Evolutionary conservation across 208 protist species (phyloP), one percentile per base, ranked within the genome.

Genomic region (Acanthamoeba quina): DNA sequence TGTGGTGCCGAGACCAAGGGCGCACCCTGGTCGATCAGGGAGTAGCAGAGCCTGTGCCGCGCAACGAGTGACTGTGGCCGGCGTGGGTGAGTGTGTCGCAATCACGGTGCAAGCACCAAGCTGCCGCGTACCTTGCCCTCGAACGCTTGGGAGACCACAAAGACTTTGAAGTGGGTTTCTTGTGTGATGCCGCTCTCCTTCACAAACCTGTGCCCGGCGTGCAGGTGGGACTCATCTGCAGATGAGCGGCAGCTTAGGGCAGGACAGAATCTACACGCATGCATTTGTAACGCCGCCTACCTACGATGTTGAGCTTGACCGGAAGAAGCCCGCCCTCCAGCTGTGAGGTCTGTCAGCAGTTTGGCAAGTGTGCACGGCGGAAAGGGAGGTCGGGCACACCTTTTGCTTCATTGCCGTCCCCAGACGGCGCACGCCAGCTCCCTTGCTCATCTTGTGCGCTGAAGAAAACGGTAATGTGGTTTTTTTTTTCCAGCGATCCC

Each of bases 11-110:
- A 7, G 62, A 13, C 26, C 49, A 54, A 11, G 0, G 4, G 11
- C 15, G 64, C 21, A 86, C 78, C 78, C 37, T 86, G n/a, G 31
- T 62, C 78, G 11, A 86, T 86, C 5, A 86, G 78, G 10, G 49
- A 54, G 78, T 86, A 86, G 78, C 78, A 86, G 41, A 86, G 3
- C 49, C 78, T 5, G 78, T 86, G 78, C 15, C 78, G 78, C 49
- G 78, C 19, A 3, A 86, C 78, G 26, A 86, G 78, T 0, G 78
- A 62, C 78, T 78, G 68, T 56, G 66, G 24, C 21, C 0, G 19
- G 24, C 21, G 10, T 9, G 37, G 17, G 70, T 11, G 26, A 24
- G 24, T 66, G 24, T 9, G 19, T 2, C 66, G 29, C 9, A 21
- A 74, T 9, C 31, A 44, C 31, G 47, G 9, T 31, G 5, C 66